Percentiles rank a stretch among this genome's conserved stretches.
These are phyloP conservation scores for Neofusicoccum kwambonambiense DNA, from an alignment of 2,329 filamentous ascomycete species.

Conservation along the genomic window DNA sequence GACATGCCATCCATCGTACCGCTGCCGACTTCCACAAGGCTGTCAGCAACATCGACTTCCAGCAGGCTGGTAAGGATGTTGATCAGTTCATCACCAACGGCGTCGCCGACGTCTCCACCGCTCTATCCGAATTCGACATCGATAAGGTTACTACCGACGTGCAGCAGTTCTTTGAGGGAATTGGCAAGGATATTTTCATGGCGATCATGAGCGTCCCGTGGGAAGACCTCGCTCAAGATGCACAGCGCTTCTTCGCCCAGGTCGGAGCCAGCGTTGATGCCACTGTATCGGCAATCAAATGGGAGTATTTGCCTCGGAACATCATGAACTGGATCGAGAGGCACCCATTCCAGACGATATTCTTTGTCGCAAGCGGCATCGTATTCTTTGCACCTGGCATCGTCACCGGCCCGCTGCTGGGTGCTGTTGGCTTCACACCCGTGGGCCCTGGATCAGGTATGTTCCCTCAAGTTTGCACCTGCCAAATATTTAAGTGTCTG, in stretches of 20 bases:
- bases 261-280: background rate
- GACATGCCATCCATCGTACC: background rate
- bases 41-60: background rate
- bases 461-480: background rate
- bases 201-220: background rate
- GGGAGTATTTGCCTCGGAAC: background rate
- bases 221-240: background rate
- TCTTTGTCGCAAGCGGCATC: constrained; percentile 26
- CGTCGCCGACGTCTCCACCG: background rate
- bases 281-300: background rate
- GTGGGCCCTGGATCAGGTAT: constrained; percentile 27
- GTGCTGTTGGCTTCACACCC: constrained; percentile 24
- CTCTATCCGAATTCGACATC: no score
- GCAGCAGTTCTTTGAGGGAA: background rate
- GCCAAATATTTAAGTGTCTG: no score
- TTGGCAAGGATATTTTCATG: background rate
- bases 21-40: background rate
- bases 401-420: constrained; percentile 27
- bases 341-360: constrained; percentile 27
- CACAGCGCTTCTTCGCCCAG: background rate
- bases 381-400: constrained; percentile 25
- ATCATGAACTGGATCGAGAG: constrained; percentile 16
- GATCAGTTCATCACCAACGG: background rate
- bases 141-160: background rate
- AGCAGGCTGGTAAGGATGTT: background rate